Evolutionary conservation across 2,329 filamentous ascomycete genomes (phyloP).

Genomic region (Epichloe sylvatica): DNA sequence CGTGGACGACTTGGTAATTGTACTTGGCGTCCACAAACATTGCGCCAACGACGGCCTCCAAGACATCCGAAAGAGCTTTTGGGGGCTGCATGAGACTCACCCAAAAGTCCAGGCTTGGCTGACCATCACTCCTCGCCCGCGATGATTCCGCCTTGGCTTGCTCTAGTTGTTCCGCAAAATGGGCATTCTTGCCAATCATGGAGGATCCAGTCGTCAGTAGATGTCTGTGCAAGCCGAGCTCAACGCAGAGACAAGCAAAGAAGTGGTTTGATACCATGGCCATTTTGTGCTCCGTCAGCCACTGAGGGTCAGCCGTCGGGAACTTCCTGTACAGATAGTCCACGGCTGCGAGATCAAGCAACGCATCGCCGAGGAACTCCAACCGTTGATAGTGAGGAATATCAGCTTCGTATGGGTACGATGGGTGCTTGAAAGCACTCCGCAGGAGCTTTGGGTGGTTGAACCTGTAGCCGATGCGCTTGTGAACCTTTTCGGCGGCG

Average conservation of each 20-base stretch:
- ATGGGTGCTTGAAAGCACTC: slow-evolving; percentile 80
- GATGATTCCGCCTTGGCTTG: slow-evolving; percentile 29
- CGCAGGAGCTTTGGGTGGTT: slow-evolving; percentile 60
- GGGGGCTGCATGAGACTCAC: slow-evolving; percentile 47
- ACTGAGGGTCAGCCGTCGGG: slow-evolving; percentile 75
- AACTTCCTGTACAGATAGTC: slow-evolving; percentile 67
- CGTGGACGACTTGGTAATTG: slow-evolving; percentile 56
- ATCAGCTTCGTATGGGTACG: slow-evolving; percentile 58
- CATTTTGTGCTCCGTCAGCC: slow-evolving; percentile 98
- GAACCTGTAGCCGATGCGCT: slow-evolving; percentile 50
- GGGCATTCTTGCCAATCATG: slow-evolving; percentile 29
- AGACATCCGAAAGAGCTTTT: slow-evolving; percentile 67
- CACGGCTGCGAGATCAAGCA: slow-evolving; percentile 76
- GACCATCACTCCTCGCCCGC: slow-evolving; percentile 11
- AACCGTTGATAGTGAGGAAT: slow-evolving; percentile 81
- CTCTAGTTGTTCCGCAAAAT: slow-evolving; percentile 45
- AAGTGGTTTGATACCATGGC: slow-evolving; percentile 99
- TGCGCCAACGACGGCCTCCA: slow-evolving; percentile 81
- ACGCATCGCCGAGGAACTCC: slow-evolving; percentile 80
- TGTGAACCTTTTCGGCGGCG: slow-evolving; percentile 49
- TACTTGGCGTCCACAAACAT: slow-evolving; percentile 83
- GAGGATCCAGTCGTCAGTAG: slow-evolving; percentile 40
- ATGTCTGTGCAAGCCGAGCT: slow-evolving; percentile 63
- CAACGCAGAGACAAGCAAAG: slow-evolving; percentile 65
- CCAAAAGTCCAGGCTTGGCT: slow-evolving; percentile 51